Conservation (phyloP, 495 filamentous ascomycete genomes). For the Hypoxylon lenormandii region DNA sequence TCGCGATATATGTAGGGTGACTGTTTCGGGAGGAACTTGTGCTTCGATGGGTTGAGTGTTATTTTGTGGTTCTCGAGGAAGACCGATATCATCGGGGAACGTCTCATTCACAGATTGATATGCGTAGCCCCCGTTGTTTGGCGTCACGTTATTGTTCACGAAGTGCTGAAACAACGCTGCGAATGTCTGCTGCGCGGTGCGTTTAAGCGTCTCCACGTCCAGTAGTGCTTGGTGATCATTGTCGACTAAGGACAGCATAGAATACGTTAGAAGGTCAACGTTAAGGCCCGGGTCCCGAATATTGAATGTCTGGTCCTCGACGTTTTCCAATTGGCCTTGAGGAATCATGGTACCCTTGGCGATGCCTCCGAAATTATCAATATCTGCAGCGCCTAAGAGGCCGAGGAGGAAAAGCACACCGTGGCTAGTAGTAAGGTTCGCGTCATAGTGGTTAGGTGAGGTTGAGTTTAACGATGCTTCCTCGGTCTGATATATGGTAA, state of each 20-base stretch:
- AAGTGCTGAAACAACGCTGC: constrained; percentile 57
- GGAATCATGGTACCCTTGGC: constrained; percentile 6
- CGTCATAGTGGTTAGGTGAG: constrained; percentile 1
- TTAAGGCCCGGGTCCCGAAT: constrained; percentile 55
- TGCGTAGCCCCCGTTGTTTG: constrained; percentile 45
- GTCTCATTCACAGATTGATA: constrained; percentile 53
- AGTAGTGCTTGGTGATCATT: constrained; percentile 49
- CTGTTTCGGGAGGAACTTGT: background rate
- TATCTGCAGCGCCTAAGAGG: constrained; percentile 51
- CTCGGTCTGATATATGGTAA: constrained; percentile 12
- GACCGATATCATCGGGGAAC: constrained; percentile 42
- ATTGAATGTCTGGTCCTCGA: constrained; percentile 55
- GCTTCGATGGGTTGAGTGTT: background rate
- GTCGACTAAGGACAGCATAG: constrained; percentile 50
- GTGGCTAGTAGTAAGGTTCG: constrained; percentile 41
- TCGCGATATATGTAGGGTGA: constrained; percentile 29
- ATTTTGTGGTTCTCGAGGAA: constrained; percentile 18
- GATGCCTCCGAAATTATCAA: constrained; percentile 6
- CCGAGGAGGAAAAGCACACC: constrained; percentile 53
- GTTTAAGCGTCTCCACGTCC: constrained; percentile 35
- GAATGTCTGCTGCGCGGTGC: constrained; percentile 50
- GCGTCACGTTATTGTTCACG: constrained; percentile 47
- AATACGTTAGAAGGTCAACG: constrained; percentile 58
- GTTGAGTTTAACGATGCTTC: background rate
- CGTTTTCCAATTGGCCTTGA: constrained; percentile 36